Evolutionary conservation across 148 eudicot species (phyloP).

Genomic region (Heliosperma pusillum): DNA sequence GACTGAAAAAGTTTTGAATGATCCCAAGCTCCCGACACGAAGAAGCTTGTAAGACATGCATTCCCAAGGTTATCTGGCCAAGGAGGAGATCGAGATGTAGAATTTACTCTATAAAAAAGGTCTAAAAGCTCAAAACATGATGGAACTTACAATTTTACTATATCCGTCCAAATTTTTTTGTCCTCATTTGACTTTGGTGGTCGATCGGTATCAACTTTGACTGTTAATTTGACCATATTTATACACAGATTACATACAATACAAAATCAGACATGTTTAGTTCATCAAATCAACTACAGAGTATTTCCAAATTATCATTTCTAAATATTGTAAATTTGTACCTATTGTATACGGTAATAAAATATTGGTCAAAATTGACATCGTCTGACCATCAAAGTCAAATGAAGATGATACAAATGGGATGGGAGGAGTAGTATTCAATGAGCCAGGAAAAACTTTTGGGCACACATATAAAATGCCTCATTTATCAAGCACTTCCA

Average conservation of each 20-base stretch:
- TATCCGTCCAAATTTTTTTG: too few relatives aligned
- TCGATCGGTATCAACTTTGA: neutral
- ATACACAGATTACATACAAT: neutral
- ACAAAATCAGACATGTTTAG: neutral
- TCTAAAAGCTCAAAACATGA: neutral
- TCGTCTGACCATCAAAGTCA: neutral
- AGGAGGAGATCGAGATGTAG: slow-evolving; percentile 15
- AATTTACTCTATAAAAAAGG: neutral
- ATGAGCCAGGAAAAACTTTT: slow-evolving; percentile 1
- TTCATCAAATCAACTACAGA: neutral
- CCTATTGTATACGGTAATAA: neutral
- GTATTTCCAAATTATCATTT: too few relatives aligned
- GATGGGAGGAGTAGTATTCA: neutral
- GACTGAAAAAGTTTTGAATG: slow-evolving; percentile 74
- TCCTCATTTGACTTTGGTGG: too few relatives aligned
- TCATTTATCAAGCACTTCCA: slow-evolving; percentile 4
- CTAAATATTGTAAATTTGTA: too few relatives aligned
- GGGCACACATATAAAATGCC: neutral
- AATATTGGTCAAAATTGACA: neutral
- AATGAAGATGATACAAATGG: neutral
- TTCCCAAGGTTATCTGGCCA: slow-evolving; percentile 85
- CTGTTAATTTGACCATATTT: neutral
- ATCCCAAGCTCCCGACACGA: slow-evolving; percentile 88
- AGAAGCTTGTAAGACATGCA: slow-evolving; percentile 87
- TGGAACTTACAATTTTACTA: neutral